Percentiles rank a stretch among this genome's conserved stretches.
These are phyloP conservation scores for Coniferiporia weirii DNA, from an alignment of 1,284 basidiomycete genomes.

Conservation along the genomic window DNA sequence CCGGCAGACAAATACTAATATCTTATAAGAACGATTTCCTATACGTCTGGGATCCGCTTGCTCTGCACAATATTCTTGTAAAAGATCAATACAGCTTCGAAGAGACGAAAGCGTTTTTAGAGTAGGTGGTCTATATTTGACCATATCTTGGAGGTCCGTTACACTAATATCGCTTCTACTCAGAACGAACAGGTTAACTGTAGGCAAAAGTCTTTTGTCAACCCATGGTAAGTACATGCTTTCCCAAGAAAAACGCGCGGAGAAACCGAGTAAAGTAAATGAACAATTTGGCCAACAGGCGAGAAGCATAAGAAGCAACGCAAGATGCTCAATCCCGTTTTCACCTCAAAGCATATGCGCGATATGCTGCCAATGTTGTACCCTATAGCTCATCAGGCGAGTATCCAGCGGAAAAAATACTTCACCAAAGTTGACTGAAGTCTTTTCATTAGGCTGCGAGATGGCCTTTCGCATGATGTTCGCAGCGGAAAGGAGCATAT, in stretches of 20 bases:
- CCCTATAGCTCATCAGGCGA: conserved; percentile 26
- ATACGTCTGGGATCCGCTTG: conserved; percentile 24
- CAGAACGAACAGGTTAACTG: conserved; percentile 1
- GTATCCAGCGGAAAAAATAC: conserved; percentile 7
- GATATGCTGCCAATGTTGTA: conserved; percentile 25
- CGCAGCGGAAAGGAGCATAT: conserved; percentile 24
- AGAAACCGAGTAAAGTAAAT: background rate
- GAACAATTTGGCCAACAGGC: conserved; percentile 18
- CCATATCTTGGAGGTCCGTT: no score
- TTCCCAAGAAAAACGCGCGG: background rate
- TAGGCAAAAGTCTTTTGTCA: conserved; percentile 7
- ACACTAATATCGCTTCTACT: background rate
- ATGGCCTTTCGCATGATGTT: conserved; percentile 18
- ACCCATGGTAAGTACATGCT: conserved; percentile 4
- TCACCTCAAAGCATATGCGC: conserved; percentile 26
- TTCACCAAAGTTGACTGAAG: conserved; percentile 6
- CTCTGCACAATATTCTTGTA: conserved; percentile 24
- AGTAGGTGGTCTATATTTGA: conserved; percentile 15
- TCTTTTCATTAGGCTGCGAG: conserved; percentile 18
- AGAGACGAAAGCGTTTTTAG: conserved; percentile 18
- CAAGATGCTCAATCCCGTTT: conserved; percentile 28
- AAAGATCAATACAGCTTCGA: conserved; percentile 26
- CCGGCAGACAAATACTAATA: background rate
- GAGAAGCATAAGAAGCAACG: conserved; percentile 24
- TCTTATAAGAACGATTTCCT: conserved; percentile 20